Evolutionary conservation across 148 eudicot genomes (phyloP), one percentile per base, ranked within the genome.

Genomic region (Vaccinium vitisidaea): DNA sequence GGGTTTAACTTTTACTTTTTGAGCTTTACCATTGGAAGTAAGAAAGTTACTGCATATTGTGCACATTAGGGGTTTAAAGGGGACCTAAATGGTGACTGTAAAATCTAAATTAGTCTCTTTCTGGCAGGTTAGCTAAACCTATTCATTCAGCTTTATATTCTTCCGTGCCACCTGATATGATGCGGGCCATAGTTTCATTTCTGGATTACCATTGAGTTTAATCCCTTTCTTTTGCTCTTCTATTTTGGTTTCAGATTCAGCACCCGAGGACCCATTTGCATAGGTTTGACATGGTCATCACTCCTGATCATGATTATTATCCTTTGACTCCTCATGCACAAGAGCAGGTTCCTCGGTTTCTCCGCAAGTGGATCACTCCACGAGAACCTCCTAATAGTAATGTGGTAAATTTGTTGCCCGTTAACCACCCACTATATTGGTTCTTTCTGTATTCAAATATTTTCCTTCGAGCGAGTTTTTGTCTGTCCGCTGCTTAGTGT

Each of bases 241-340:
- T 80, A 43, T 71, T 59, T 4, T 21, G 70, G 82, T 90, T 93
- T 80, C 93, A 97, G 99, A 92, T 97, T 89, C 98, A 95, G 88
- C 99, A 97, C 87, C 99, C 99, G 76, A 89, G 99, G 82, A 89
- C 93, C 55, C 98, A 88, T 54, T 85, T 97, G 84, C 91, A 95
- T 85, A 91, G 98, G 88, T 97, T 97, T 90, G 99, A 97, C 88
- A 86, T 95, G 95, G 98, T 97, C 79, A 91, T 97, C 80, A 90
- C 98, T n/a, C 98, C 99, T 75, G 91, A 75, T 77, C 99, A 97
- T 88, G 99, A 97, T 89, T 97, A 91, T 85, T 97, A 92, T 86
- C 88, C 98, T 83, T 87, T 97, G 88, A 93, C 98, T 80, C 93
- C 99, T 87, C 78, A 87, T 77, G 99, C 90, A 81, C 94, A 92